These are phyloP conservation scores for Suillus subalutaceus DNA, from an alignment of 768 basidiomycete species.

Conservation along the genomic window DNA sequence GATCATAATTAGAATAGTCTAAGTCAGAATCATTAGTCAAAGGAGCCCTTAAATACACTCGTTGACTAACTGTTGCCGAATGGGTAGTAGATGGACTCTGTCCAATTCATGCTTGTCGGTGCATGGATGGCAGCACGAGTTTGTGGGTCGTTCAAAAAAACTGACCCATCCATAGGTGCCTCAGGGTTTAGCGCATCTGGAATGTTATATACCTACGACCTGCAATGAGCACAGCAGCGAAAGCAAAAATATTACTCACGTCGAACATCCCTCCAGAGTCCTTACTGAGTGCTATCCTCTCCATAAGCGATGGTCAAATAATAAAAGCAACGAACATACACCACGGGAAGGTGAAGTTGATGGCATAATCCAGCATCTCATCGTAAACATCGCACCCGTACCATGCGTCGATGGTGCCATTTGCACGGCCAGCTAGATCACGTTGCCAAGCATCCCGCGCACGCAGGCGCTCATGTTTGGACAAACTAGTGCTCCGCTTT, in stretches of 20 bases:
- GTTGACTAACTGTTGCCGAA: constrained; percentile 33
- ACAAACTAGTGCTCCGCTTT: constrained; percentile 24
- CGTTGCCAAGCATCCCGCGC: constrained; percentile 42
- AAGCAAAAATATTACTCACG: constrained; percentile 24
- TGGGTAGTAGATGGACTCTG: constrained; percentile 34
- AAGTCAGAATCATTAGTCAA: constrained; percentile 5
- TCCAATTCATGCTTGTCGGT: constrained; percentile 58
- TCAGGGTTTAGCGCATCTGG: constrained; percentile 59
- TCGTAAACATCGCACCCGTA: constrained; percentile 68
- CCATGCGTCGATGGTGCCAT: constrained; percentile 62
- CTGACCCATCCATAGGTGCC: constrained; percentile 48
- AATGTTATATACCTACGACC: constrained; percentile 50
- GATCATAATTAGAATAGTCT: constrained; percentile 30
- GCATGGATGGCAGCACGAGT: constrained; percentile 69
- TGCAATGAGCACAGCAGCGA: constrained; percentile 1
- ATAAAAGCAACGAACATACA: constrained; percentile 32
- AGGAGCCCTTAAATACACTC: background rate
- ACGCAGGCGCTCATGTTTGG: constrained; percentile 30
- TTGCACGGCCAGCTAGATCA: constrained; percentile 48
- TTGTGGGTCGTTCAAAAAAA: constrained; percentile 65
- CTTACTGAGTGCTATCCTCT: constrained; percentile 20
- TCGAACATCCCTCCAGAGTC: constrained; percentile 41
- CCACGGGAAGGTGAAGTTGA: constrained; percentile 73
- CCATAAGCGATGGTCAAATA: constrained; percentile 14
- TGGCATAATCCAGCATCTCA: constrained; percentile 70